Base-by-base conservation (phyloP, 2,329 filamentous ascomycete species). In the Hyphodiscus sp. region DNA sequence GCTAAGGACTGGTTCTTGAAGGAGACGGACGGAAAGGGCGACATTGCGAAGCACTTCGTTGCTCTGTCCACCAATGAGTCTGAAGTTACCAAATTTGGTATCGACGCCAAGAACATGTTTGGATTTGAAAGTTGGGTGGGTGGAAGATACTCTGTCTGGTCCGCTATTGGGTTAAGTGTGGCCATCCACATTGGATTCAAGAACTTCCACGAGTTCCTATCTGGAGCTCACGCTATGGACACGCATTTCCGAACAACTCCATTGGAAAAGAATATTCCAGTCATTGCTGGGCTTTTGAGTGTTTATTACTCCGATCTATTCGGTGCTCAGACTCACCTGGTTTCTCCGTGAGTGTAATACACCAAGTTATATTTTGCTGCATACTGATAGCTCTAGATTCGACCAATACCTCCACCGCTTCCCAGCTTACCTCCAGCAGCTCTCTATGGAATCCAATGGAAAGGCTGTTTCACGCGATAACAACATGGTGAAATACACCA, bases 291-390 rank as follows among this genome's bases (percentile, higher is more conserved):
- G 72, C 83, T 99, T 29, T 74, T 99, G 68, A 96, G 91, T 66
- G 91, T 99, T 53, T 99, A 91, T 91, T 99, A 99, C 79, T 95
- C 90, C 58, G 89, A 99, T 78, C 97, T 97, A 77, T 99, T 95
- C 74, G 91, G 91, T 71, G 91, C 94, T 50, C 94, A 99, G 77
- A 97, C 94, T 57, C 94, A 97, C 75, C 82, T 99, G 50, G 91
- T 99, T 61, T 89, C 94, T 70, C 94, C 94, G 84, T 90, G 78
- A 78, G 86, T 81, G 9, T 33, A 18, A 1, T 20, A 19, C 20
- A n/a, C 20, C 19, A 8, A n/a, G 11, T n/a, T n/a, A 30, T 20
- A 47, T 6, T 7, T 29, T 38, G 54, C 59, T 48, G 63, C 50
- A 50, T 41, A 10, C 23, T 48, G 45, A 29, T 60, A 8, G 20